A percentile compares a stretch with the other conserved stretches of the same genome.
phyloP scores from a whole-genome alignment of 306 rosid genomes.

The Dalbergia oliveri region DNA sequence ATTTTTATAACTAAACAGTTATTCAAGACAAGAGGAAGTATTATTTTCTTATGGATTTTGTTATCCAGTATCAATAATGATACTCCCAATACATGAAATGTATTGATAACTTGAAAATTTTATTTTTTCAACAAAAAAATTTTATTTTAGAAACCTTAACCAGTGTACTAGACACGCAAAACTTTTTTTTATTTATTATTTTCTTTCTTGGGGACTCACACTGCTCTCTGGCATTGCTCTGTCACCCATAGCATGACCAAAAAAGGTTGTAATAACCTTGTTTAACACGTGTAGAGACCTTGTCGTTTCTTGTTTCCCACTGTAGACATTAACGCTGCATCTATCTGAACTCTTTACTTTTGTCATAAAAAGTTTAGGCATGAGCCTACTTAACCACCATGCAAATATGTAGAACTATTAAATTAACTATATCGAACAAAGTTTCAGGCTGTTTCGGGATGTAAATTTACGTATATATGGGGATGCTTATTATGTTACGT shows the following conservation, averaged over 20 bases:
- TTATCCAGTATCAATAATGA: too few species aligned
- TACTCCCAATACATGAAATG: too few species aligned
- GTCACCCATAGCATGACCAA: conserved; percentile 48
- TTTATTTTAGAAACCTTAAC: too few species aligned
- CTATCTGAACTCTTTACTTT: not conserved
- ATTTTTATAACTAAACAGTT: too few species aligned
- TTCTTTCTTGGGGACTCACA: conserved; percentile 36
- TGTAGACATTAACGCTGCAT: conserved; percentile 14
- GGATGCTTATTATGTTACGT: not conserved
- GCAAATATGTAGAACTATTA: not conserved
- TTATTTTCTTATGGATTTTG: too few species aligned
- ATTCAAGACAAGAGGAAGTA: too few species aligned
- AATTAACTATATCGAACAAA: not conserved
- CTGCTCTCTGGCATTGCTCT: conserved; percentile 24
- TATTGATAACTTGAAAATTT: too few species aligned
- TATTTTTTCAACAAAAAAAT: too few species aligned
- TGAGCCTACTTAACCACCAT: not conserved
- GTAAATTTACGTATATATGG: not conserved
- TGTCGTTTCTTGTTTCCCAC: conserved; percentile 23
- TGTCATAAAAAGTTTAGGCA: conserved; percentile 7
- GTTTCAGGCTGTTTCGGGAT: conserved; percentile 14
- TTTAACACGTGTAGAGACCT: conserved; percentile 42
- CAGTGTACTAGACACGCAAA: too few species aligned
- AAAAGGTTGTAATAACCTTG: conserved; percentile 31
- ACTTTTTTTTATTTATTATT: too few species aligned